Conservation (phyloP, 495 filamentous ascomycete species). For the Neohortaea acidophila region DNA sequence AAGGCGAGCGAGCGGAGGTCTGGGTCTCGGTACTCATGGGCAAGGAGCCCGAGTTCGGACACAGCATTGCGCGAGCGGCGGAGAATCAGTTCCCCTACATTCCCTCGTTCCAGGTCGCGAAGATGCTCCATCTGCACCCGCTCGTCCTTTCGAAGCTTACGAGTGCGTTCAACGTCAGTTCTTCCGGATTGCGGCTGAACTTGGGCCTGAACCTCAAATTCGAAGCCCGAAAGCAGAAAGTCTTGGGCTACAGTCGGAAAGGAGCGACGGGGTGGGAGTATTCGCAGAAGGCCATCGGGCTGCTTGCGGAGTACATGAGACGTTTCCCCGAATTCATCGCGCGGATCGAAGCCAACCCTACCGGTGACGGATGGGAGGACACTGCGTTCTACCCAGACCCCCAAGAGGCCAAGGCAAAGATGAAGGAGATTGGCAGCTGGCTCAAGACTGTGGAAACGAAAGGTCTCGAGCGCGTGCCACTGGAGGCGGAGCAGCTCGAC, state of each 20-base stretch:
- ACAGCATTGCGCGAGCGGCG: conserved; percentile 48
- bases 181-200: conserved; percentile 65
- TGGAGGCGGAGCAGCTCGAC: conserved; percentile 91
- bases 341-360: conserved; percentile 61
- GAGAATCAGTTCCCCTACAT: conserved; percentile 57
- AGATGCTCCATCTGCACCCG: conserved; percentile 63
- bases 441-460: conserved; percentile 78
- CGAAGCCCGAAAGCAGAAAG: conserved; percentile 85
- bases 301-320: conserved; percentile 79
- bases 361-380: conserved; percentile 57
- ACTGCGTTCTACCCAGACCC: conserved; percentile 68
- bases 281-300: conserved; percentile 62
- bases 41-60: conserved; percentile 69
- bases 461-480: conserved; percentile 80
- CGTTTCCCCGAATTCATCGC: conserved; percentile 91
- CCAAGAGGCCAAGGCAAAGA: conserved; percentile 49
- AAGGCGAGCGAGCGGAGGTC: conserved; percentile 55
- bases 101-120: conserved; percentile 75
- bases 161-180: conserved; percentile 71
- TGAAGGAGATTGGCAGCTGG: conserved; percentile 85
- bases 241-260: conserved; percentile 85
- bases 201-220: conserved; percentile 94
- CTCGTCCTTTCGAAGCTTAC: conserved; percentile 91
- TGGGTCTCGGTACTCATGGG: conserved; percentile 51
- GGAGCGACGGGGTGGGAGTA: conserved; percentile 85